A percentile compares a stretch with the other conserved stretches of the same genome.
phyloP scores from a whole-genome alignment of 1,284 basidiomycete species.

The Gymnopus androsaceus region DNA sequence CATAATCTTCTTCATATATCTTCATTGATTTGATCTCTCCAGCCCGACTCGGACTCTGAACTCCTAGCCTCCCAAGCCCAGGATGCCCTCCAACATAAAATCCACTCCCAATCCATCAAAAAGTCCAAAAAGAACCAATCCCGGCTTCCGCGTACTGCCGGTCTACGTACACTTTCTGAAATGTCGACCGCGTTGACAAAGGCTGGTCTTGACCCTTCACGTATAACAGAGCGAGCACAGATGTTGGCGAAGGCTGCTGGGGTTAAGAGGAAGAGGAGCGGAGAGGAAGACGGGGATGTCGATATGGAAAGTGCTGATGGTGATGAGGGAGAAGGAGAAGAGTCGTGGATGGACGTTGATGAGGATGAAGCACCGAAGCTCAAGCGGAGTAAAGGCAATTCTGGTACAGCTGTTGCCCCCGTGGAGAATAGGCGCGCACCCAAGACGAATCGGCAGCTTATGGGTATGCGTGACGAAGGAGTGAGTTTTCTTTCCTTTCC shows the following conservation, averaged over 20 bases:
- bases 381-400: constrained; percentile 65
- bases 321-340: constrained; percentile 43
- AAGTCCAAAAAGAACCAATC: constrained; percentile 88
- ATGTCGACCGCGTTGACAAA: constrained; percentile 81
- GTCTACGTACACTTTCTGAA: constrained; percentile 85
- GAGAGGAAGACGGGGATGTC: constrained; percentile 45
- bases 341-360: constrained; percentile 54
- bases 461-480: constrained; percentile 76
- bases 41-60: constrained; percentile 94
- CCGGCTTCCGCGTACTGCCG: constrained; percentile 83
- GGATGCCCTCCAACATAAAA: constrained; percentile 71
- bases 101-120: constrained; percentile 78
- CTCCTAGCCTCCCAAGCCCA: constrained; percentile 74
- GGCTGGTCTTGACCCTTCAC: constrained; percentile 87
- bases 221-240: constrained; percentile 86
- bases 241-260: constrained; percentile 80
- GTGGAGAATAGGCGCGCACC: constrained; percentile 61
- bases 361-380: constrained; percentile 38
- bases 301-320: constrained; percentile 41
- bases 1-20: constrained; percentile 2
- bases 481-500: constrained; percentile 42
- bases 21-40: constrained; percentile 8
- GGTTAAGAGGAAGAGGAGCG: constrained; percentile 67
- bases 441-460: constrained; percentile 44
- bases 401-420: constrained; percentile 54